These are phyloP conservation scores for Clathrus columnatus DNA, from an alignment of 768 basidiomycete genomes.

Conservation along the genomic window DNA sequence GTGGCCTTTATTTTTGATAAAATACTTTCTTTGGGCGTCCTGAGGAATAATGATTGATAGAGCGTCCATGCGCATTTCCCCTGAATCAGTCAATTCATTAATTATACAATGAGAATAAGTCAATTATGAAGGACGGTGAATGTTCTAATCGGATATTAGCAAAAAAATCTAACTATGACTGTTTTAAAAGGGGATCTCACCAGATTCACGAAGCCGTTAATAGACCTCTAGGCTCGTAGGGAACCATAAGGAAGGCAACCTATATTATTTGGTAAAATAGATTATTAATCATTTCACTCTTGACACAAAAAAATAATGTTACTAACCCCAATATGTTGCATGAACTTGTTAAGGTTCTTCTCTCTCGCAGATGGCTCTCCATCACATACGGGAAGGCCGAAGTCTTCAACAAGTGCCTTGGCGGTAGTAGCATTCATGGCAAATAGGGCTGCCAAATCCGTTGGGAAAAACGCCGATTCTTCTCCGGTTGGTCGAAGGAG, in stretches of 20 bases:
- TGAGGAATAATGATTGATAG: too few relatives aligned
- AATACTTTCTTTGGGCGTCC: too few relatives aligned
- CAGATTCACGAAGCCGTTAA: not conserved
- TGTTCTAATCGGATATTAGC: too few relatives aligned
- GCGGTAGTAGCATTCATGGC: constrained; percentile 34
- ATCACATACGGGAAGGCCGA: constrained; percentile 25
- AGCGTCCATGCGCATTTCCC: not conserved
- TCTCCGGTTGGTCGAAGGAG: constrained; percentile 40
- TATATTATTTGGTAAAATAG: not conserved
- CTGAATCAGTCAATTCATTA: not conserved
- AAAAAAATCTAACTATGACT: too few relatives aligned
- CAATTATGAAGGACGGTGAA: not conserved
- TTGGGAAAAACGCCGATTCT: constrained; percentile 37
- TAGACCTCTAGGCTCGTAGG: constrained; percentile 7
- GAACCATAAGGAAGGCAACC: constrained; percentile 11
- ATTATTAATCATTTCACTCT: constrained; percentile 1
- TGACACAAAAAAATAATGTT: not conserved
- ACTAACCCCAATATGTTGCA: constrained; percentile 12
- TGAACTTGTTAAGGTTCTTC: constrained; percentile 7
- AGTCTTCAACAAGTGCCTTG: constrained; percentile 34
- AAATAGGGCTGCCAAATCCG: constrained; percentile 37
- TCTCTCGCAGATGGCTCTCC: constrained; percentile 3
- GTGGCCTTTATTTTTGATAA: too few relatives aligned
- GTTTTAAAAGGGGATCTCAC: too few relatives aligned
- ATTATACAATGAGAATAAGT: not conserved